Evolutionary conservation across 305 asterid species (phyloP).

Genomic region (Solanum chacoense): DNA sequence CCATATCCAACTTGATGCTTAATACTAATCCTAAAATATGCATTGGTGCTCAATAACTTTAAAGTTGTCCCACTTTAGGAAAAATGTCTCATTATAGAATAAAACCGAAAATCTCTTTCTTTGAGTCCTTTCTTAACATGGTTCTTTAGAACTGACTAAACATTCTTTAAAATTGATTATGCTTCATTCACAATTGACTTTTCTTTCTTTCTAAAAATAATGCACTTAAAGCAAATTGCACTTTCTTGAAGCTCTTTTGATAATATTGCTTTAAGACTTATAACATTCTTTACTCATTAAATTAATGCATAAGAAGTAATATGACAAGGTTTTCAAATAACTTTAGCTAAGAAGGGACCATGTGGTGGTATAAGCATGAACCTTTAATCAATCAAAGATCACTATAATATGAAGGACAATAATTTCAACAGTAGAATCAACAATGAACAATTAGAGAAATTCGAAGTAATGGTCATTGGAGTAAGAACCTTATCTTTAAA

Average conservation of each 20-base stretch:
- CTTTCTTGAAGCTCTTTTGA: background rate
- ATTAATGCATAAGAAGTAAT: background rate
- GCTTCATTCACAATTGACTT: background rate
- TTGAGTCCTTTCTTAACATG: background rate
- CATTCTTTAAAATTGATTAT: background rate
- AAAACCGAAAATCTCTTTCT: too few relatives aligned
- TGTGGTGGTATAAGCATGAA: background rate
- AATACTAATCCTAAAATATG: background rate
- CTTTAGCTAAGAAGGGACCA: background rate
- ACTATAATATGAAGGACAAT: background rate
- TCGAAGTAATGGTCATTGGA: background rate
- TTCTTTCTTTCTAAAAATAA: background rate
- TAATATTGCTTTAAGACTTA: background rate
- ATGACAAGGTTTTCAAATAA: background rate
- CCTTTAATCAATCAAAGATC: too few relatives aligned
- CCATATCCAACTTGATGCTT: background rate
- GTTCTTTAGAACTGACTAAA: background rate
- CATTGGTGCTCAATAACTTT: background rate
- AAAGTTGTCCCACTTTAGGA: background rate
- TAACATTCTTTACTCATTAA: background rate
- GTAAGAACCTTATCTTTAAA: background rate
- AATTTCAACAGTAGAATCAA: background rate
- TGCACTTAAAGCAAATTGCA: background rate
- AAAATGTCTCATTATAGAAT: background rate
- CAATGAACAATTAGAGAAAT: background rate